Evolutionary conservation across 257 asterid genomes (phyloP), one percentile per base, ranked within the genome.

Genomic region (Salvia miltiorrhiza): DNA sequence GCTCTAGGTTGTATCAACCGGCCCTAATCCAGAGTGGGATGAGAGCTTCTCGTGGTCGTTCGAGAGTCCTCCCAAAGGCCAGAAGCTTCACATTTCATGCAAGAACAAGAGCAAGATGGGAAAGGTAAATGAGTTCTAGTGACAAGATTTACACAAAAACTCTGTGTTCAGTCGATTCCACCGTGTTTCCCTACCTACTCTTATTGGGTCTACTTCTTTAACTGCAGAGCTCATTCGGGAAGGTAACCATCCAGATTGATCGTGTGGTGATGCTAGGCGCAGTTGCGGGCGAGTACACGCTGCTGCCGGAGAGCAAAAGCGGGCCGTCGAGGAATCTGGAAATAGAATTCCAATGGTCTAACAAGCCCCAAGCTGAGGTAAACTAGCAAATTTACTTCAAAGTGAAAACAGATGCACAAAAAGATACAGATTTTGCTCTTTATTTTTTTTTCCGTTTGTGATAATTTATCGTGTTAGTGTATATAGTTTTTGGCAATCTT

Each of bases 41-140:
- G 99, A 93, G 80, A 93, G 95, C 82, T 93, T 93, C 70, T 75
- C 90, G 0, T 93, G 97, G 99, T 86, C 96, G 63, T 90, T 90
- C 30, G 99, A 93, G 81, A 90, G 99, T 80, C 99, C 99, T 61
- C 99, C 99, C 19, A 93, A 93, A 75, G 99, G 99, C 77, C 96
- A 90, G 90, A 94, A 94, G 83, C 96, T 94, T 70, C 99, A 94
- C 78, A 94, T 94, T 71, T 94, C 99, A 43, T 90, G 99, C 97
- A 94, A 94, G 88, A 94, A 94, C 73, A 91, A 94, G 90, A 94
- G 97, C 95, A 94, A 94, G 74, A 89, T 94, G 97, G 99, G 97
- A 58, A 94, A 94, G 97, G 99, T 91, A 78, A 57, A 24, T 32
- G 24, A 33, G 39, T 45, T 14, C 9, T 56, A 57, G 10, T 8